Percentiles rank a stretch among this genome's conserved stretches.
These are phyloP conservation scores for Aureobasidium sp. DNA, from an alignment of 2,329 filamentous ascomycete species.

Conservation along the genomic window DNA sequence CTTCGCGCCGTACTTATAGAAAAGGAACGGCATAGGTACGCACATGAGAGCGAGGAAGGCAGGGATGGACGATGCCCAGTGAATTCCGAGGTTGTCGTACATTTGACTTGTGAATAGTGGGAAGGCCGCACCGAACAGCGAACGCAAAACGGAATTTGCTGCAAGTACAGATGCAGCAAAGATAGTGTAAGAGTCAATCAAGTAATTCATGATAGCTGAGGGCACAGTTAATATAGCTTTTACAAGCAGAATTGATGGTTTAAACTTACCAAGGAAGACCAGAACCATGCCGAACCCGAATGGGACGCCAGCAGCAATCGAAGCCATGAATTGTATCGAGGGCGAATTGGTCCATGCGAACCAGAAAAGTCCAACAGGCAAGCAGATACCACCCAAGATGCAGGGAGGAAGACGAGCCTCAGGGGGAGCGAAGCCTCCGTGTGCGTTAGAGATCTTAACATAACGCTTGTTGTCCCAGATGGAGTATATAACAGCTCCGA, in stretches of 20 bases:
- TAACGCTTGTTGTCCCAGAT: conserved; percentile 50
- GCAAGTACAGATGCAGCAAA: conserved; percentile 70
- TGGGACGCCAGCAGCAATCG: conserved; percentile 44
- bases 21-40: conserved; percentile 67
- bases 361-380: conserved; percentile 61
- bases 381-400: conserved; percentile 53
- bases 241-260: conserved; percentile 37
- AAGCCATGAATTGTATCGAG: conserved; percentile 50
- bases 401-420: conserved; percentile 58
- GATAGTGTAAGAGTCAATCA: conserved; percentile 58
- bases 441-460: conserved; percentile 35
- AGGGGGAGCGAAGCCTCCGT: conserved; percentile 53
- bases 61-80: conserved; percentile 68
- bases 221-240: conserved; percentile 22
- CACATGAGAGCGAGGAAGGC: conserved; percentile 67
- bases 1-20: conserved; percentile 61
- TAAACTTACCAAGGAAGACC: conserved; percentile 51
- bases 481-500: conserved; percentile 50
- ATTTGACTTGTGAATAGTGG: conserved; percentile 69
- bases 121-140: conserved; percentile 69
- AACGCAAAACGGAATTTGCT: conserved; percentile 73
- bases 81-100: conserved; percentile 50
- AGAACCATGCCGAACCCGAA: conserved; percentile 56
- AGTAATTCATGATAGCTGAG: conserved; percentile 41
- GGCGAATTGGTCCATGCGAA: conserved; percentile 60